phyloP scores from a whole-genome alignment of 139 green algal species.

The Chlorella sp. region DNA sequence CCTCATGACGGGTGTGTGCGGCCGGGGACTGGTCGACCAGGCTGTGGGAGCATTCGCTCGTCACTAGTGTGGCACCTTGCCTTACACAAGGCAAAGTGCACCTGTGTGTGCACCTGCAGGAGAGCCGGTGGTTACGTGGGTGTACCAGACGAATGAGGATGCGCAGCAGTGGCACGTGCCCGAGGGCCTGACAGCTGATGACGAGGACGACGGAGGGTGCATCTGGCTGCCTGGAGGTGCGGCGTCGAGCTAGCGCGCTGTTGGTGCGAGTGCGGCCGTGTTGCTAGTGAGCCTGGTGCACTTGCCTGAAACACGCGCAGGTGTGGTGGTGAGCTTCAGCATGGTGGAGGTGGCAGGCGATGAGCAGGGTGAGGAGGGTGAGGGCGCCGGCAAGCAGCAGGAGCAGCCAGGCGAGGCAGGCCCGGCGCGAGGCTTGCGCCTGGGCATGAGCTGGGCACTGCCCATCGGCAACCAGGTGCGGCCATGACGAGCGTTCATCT shows the following conservation, averaged over 20 bases:
- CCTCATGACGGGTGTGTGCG: slow-evolving; percentile 14
- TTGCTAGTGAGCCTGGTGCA: neutral
- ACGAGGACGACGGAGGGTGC: slow-evolving; percentile 16
- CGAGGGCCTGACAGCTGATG: neutral
- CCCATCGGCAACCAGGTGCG: neutral
- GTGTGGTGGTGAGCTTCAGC: slow-evolving; percentile 11
- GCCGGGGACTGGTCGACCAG: too few species aligned
- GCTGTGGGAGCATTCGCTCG: too few species aligned
- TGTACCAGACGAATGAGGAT: slow-evolving; percentile 23
- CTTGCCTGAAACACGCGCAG: neutral
- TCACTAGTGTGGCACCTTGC: too few species aligned
- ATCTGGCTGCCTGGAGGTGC: slow-evolving; percentile 30
- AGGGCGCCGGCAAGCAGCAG: neutral
- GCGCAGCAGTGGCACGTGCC: slow-evolving; percentile 25
- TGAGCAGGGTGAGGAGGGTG: neutral
- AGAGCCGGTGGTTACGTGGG: slow-evolving; percentile 19
- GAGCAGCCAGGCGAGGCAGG: neutral
- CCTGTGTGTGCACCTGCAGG: too few species aligned
- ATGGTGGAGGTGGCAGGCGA: slow-evolving; percentile 19
- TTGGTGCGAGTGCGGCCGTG: neutral
- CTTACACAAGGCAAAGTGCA: too few species aligned
- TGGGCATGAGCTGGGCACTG: slow-evolving; percentile 11
- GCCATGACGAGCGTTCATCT: neutral
- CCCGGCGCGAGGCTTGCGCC: slow-evolving; percentile 6
- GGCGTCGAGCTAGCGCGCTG: neutral